Conservation (phyloP, 129 eudicot species). For the Centrapalus pauciflorus region DNA sequence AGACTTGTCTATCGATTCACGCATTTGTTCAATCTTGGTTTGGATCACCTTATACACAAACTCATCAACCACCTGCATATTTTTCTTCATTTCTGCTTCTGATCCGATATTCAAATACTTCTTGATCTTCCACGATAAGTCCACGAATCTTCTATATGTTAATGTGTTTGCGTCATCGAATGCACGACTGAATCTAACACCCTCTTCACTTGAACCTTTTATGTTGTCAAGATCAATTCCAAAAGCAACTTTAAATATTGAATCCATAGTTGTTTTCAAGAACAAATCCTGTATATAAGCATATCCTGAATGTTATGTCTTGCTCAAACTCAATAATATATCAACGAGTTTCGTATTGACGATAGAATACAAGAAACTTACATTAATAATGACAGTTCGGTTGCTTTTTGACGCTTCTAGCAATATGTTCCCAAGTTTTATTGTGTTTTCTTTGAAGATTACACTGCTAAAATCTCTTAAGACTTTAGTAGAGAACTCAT, state of each 20-base stretch:
- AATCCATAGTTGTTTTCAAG: constrained; percentile 61
- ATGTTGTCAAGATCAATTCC: constrained; percentile 55
- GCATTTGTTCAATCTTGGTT: constrained; percentile 38
- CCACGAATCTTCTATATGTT: constrained; percentile 41
- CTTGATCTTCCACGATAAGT: constrained; percentile 49
- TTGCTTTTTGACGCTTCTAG: constrained; percentile 37
- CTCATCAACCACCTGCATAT: constrained; percentile 36
- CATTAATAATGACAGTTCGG: constrained; percentile 44
- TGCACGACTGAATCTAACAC: constrained; percentile 38
- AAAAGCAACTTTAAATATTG: constrained; percentile 62
- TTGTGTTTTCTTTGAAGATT: constrained; percentile 41
- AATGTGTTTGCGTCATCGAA: constrained; percentile 54
- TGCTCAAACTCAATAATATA: too few relatives aligned
- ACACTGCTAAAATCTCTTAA: constrained; percentile 48
- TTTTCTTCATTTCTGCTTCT: constrained; percentile 49
- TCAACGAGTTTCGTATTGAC: too few relatives aligned
- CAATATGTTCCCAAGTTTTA: constrained; percentile 39
- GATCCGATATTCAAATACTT: constrained; percentile 43
- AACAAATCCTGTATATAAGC: constrained; percentile 38
- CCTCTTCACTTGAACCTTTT: constrained; percentile 59
- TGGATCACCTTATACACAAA: constrained; percentile 60
- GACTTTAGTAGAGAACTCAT: constrained; percentile 56
- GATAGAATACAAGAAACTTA: constrained; percentile 28
- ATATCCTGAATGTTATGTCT: not conserved
- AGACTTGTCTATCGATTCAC: constrained; percentile 11